phyloP scores from a whole-genome alignment of 192 early-diverging fungal species.

The Mortierella claussenii region DNA sequence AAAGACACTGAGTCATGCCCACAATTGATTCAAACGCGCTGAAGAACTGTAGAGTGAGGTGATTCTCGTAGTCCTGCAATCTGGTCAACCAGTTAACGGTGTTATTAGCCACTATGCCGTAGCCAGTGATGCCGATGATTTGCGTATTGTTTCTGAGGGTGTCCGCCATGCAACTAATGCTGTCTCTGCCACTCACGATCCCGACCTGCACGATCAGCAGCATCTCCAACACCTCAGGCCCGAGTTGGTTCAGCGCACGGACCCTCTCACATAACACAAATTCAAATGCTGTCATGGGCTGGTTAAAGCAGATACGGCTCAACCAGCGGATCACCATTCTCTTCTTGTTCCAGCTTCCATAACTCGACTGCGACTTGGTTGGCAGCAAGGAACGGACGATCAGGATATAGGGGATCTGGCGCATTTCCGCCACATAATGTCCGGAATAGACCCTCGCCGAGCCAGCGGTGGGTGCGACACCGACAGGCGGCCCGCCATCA shows the following conservation, averaged over 20 bases:
- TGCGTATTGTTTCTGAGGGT: conserved; percentile 85
- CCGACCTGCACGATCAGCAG: conserved; percentile 89
- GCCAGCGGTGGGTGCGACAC: not conserved
- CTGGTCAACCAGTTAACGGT: conserved; percentile 80
- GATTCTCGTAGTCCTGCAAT: conserved; percentile 69
- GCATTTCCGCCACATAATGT: conserved; percentile 67
- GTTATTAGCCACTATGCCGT: conserved; percentile 92
- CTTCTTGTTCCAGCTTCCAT: conserved; percentile 69
- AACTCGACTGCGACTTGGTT: not conserved
- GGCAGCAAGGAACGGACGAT: conserved; percentile 76
- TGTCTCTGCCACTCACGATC: conserved; percentile 74
- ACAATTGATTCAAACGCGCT: conserved; percentile 21
- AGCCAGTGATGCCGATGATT: conserved; percentile 95
- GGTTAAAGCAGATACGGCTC: conserved; percentile 77
- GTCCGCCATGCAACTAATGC: conserved; percentile 82
- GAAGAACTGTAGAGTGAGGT: conserved; percentile 15
- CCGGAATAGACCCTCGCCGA: conserved; percentile 64
- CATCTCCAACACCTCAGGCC: conserved; percentile 83
- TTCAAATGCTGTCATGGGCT: conserved; percentile 87
- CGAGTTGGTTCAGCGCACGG: conserved; percentile 76
- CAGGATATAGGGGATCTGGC: conserved; percentile 69
- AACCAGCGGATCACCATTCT: conserved; percentile 92
- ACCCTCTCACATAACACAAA: conserved; percentile 88
- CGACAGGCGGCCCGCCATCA: not conserved
- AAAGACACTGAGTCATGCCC: conserved; percentile 23